Evolutionary conservation across 192 early-diverging fungal genomes (phyloP).

Genomic region (Spinellus fusiger): DNA sequence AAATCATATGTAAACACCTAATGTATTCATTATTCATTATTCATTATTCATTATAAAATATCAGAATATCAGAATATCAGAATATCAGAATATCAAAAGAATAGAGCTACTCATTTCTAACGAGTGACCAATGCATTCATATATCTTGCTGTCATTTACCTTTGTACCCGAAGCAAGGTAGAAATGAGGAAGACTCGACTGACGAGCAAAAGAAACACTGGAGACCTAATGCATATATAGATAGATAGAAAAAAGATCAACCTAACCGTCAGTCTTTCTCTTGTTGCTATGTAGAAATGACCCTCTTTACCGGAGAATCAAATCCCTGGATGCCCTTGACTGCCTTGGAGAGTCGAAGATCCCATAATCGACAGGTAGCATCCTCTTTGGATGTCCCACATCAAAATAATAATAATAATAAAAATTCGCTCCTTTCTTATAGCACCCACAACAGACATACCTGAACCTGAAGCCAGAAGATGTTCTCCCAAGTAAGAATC

Average conservation of each 20-base stretch:
- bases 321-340: slow-evolving; percentile 18
- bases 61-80: too few species aligned
- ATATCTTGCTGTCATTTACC: slow-evolving; percentile 1
- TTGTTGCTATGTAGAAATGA: background rate
- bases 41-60: too few species aligned
- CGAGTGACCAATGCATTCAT: background rate
- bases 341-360: slow-evolving; percentile 2
- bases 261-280: background rate
- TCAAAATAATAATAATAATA: background rate
- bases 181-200: slow-evolving; percentile 1
- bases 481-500: slow-evolving; percentile 13
- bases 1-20: slow-evolving; percentile 41
- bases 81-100: too few species aligned
- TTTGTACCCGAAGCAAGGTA: slow-evolving; percentile 31
- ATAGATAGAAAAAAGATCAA: background rate
- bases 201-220: slow-evolving; percentile 16
- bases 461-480: slow-evolving; percentile 30
- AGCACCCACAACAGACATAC: background rate
- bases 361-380: slow-evolving; percentile 27
- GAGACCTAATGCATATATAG: slow-evolving; percentile 7
- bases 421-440: background rate
- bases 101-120: background rate
- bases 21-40: too few species aligned
- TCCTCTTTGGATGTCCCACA: slow-evolving; percentile 16
- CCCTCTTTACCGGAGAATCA: slow-evolving; percentile 5